Base-by-base conservation (phyloP, 129 eudicot species). In the Escallonia herrerae region DNA sequence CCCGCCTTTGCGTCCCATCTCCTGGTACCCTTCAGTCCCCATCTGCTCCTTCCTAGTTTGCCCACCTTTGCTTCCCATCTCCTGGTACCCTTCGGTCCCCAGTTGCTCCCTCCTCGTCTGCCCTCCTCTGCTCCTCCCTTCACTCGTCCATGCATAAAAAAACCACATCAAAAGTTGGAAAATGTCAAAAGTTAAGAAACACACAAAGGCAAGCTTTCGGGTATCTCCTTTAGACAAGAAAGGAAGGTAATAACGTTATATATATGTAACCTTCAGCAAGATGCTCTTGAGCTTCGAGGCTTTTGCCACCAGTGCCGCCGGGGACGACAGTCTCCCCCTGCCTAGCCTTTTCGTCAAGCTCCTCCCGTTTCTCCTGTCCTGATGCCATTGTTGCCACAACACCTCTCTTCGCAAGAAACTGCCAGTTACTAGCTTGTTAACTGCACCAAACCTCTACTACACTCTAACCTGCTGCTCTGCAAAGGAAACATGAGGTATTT, bases 1-100 rank as follows among this genome's bases (percentile, higher is more conserved):
- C 4, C 95, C 95, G 13, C 95, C 89, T 65, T 86, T 86, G 6
- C 88, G 88, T 3, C 95, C 95, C 95, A 86, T 86, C 43, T 86
- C 89, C 43, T 77, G 53, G 51, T 86, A 82, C 5, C 95, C 95
- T 69, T 86, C 86, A 2, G 58, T 74, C 10, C 94, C 88, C 39
- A 86, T 62, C 68, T 86, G 88, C 58, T 86, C 88, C 46, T 68
- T 81, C 39, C 90, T 63, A 6, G 90, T 81, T 74, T 84, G 86
- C 49, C 95, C 91, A 7, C 95, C 95, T 39, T 60, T 69, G 60
- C 79, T 70, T 8, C 94, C 94, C 69, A 86, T 57, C 65, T 86
- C 88, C 51, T 86, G 83, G 69, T 82, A 86, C 44, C 91, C 91
- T 61, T 85, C 87, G 2, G 62, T 71, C 2, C 93, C 87, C 51